phyloP scores from a whole-genome alignment of 2,329 filamentous ascomycete genomes.

The Curvularia hawaiiensis region DNA sequence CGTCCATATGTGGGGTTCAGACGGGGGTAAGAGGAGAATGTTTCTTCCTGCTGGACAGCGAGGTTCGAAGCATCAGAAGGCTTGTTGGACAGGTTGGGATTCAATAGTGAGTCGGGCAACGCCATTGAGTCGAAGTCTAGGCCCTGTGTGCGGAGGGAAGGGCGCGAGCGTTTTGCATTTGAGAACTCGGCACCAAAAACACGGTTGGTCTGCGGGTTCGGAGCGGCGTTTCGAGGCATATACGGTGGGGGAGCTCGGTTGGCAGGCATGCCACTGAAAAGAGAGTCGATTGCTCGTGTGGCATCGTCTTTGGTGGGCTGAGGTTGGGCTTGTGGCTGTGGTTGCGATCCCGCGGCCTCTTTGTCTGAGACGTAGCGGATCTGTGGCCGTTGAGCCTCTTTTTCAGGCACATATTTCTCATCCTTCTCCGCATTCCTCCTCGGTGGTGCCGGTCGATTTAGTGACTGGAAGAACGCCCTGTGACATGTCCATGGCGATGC shows the following conservation, averaged over 20 bases:
- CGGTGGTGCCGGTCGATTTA: conserved; percentile 18
- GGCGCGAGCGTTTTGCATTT: conserved; percentile 1
- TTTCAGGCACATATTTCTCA: conserved; percentile 1
- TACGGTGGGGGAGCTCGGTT: conserved; percentile 6
- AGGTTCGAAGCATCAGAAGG: conserved; percentile 19
- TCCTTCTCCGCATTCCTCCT: conserved; percentile 13
- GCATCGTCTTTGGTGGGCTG: conserved; percentile 15
- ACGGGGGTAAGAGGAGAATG: conserved; percentile 35
- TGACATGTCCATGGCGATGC: conserved; percentile 24
- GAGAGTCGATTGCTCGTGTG: conserved; percentile 30
- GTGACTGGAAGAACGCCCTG: conserved; percentile 17
- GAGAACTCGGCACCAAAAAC: conserved; percentile 30
- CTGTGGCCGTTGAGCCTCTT: conserved; percentile 2
- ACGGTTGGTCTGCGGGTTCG: conserved; percentile 6
- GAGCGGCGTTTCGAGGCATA: background rate
- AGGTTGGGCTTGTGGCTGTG: conserved; percentile 1
- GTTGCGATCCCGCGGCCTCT: conserved; percentile 4
- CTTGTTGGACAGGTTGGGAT: conserved; percentile 26
- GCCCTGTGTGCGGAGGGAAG: conserved; percentile 4
- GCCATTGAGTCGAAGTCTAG: conserved; percentile 31
- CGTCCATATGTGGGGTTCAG: conserved; percentile 50
- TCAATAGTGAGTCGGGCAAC: conserved; percentile 17
- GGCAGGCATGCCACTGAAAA: conserved; percentile 24
- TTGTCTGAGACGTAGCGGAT: conserved; percentile 1
- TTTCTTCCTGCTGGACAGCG: conserved; percentile 25